Evolutionary conservation across 2,329 filamentous ascomycete genomes (phyloP).

Genomic region (Penicillium crustosum): DNA sequence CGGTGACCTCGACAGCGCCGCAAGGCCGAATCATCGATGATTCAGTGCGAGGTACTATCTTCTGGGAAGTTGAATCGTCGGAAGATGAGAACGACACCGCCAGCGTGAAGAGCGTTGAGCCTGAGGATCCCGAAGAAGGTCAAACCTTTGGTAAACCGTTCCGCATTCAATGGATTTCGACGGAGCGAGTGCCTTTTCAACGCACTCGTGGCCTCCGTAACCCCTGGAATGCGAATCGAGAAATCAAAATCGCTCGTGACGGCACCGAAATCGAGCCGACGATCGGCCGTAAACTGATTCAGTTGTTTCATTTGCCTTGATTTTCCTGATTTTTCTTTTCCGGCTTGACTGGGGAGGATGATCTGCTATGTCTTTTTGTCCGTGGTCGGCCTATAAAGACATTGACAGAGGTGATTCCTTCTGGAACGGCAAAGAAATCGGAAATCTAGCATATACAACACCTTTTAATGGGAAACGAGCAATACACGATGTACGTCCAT

Average conservation of each 20-base stretch:
- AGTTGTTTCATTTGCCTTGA: slow-evolving; percentile 66
- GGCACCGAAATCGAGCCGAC: slow-evolving; percentile 88
- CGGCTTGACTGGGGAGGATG: neutral
- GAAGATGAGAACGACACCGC: slow-evolving; percentile 40
- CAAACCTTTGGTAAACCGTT: slow-evolving; percentile 91
- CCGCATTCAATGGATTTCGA: slow-evolving; percentile 85
- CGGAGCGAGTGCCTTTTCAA: slow-evolving; percentile 80
- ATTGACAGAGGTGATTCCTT: neutral
- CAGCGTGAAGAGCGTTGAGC: slow-evolving; percentile 47
- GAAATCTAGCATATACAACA: neutral
- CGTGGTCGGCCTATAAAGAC: neutral
- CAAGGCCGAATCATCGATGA: slow-evolving; percentile 89
- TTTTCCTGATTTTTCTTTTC: neutral
- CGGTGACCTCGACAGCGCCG: slow-evolving; percentile 74
- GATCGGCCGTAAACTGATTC: slow-evolving; percentile 72
- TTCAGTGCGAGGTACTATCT: slow-evolving; percentile 89
- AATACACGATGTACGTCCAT: slow-evolving; percentile 23
- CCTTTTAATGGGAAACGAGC: slow-evolving; percentile 24
- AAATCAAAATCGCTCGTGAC: slow-evolving; percentile 93
- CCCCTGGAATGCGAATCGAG: slow-evolving; percentile 90
- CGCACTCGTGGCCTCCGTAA: slow-evolving; percentile 83
- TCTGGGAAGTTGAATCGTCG: slow-evolving; percentile 81
- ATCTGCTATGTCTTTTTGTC: neutral
- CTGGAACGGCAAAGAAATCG: neutral
- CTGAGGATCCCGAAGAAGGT: slow-evolving; percentile 47